Percentiles rank a stretch among this genome's conserved stretches.
Evolutionary conservation across 1,139 yeast species (phyloP).

Genomic region (Kurtzmaniella quercitrusa): DNA sequence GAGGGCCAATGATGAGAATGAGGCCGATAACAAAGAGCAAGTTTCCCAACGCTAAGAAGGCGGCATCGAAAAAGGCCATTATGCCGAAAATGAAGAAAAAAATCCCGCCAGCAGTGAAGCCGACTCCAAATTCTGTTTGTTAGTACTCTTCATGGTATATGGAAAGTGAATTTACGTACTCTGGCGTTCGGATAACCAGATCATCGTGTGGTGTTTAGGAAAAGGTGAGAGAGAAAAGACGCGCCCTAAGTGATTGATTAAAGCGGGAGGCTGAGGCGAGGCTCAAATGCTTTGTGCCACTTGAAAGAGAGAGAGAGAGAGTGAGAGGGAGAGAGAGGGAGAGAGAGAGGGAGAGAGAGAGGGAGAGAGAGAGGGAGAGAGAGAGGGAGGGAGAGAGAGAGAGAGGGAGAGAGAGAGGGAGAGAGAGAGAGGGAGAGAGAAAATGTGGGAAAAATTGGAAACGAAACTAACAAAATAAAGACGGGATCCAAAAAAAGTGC

Average conservation of each 20-base stretch:
- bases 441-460: no score
- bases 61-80: slow-evolving; percentile 83
- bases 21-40: slow-evolving; percentile 79
- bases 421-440: no score
- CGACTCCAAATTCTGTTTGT: slow-evolving; percentile 79
- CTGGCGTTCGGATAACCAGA: slow-evolving; percentile 79
- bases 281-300: no score
- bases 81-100: slow-evolving; percentile 79
- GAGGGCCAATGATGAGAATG: slow-evolving; percentile 81
- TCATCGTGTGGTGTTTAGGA: slow-evolving; percentile 27
- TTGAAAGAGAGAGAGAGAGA: no score
- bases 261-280: no score
- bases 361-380: no score
- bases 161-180: slow-evolving; percentile 45
- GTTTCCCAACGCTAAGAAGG: slow-evolving; percentile 85
- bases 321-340: no score
- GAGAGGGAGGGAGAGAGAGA: no score
- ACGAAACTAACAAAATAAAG: no score
- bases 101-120: slow-evolving; percentile 84
- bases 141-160: slow-evolving; percentile 13
- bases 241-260: background rate
- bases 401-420: no score
- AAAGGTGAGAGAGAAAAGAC: slow-evolving; percentile 10
- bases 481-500: no score
- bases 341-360: no score